Evolutionary conservation across 116 monocot species (phyloP).

Genomic region (Cymodocea nodosa): DNA sequence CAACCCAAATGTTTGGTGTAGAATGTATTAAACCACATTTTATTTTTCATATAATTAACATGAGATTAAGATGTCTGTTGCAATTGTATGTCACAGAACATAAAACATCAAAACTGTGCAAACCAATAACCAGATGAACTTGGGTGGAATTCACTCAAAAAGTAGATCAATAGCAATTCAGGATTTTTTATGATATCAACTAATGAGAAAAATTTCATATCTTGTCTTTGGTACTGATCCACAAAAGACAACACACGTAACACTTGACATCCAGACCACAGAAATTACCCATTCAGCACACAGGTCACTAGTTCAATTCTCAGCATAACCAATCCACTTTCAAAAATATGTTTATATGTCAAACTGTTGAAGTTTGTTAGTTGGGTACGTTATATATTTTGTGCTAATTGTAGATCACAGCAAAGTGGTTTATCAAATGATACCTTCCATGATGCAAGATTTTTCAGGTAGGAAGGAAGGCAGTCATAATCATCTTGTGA

Average conservation of each 20-base stretch:
- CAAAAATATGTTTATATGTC: no score
- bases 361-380: no score
- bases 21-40: no score
- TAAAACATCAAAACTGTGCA: not conserved
- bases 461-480: conserved; percentile 68
- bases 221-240: no score
- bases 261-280: not conserved
- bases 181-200: no score
- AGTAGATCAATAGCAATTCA: no score
- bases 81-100: not conserved
- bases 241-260: not conserved
- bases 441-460: conserved; percentile 83
- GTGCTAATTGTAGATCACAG: not conserved
- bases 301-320: not conserved
- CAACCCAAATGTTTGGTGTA: no score
- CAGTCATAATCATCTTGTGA: conserved; percentile 56
- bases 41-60: no score
- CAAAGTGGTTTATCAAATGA: not conserved
- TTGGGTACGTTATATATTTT: not conserved
- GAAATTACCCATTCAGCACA: not conserved
- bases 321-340: not conserved
- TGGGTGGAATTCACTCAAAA: no score
- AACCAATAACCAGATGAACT: no score
- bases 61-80: not conserved
- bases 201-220: no score